phyloP scores from a whole-genome alignment of 2,329 filamentous ascomycete species.

The Coleophoma eucalyptorum region DNA sequence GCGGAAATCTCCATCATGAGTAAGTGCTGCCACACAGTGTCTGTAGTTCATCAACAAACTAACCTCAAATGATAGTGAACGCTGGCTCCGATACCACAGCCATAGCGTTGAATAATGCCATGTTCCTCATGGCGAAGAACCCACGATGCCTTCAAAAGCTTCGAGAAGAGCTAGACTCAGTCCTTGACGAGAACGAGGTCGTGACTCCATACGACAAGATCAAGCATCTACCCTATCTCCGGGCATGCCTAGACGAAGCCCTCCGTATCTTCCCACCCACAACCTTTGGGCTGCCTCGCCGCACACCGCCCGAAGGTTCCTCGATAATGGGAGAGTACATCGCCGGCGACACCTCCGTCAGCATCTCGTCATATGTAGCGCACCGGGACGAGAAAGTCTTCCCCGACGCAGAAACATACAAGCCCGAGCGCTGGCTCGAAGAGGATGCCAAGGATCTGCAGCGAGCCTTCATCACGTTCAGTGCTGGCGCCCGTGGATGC shows the following conservation, averaged over 20 bases:
- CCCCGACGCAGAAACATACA: constrained; percentile 32
- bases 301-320: constrained; percentile 39
- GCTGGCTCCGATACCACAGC: constrained; percentile 46
- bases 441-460: constrained; percentile 34
- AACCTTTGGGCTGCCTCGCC: constrained; percentile 37
- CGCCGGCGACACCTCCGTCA: constrained; percentile 38
- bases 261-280: constrained; percentile 41
- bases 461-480: constrained; percentile 35
- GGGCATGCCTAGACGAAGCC: constrained; percentile 47
- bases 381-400: constrained; percentile 35
- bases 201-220: constrained; percentile 46
- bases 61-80: constrained; percentile 25
- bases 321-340: constrained; percentile 40
- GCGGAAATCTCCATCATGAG: constrained; percentile 52
- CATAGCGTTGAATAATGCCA: constrained; percentile 47
- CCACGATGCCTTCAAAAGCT: constrained; percentile 35
- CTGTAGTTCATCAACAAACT: background rate
- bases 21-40: constrained; percentile 29
- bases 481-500: constrained; percentile 33
- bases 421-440: constrained; percentile 38
- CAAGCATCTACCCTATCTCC: constrained; percentile 46
- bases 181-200: constrained; percentile 36
- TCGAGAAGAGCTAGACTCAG: constrained; percentile 40
- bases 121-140: constrained; percentile 48
- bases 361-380: constrained; percentile 35